Evolutionary conservation across 2,329 filamentous ascomycete species (phyloP).

Genomic region (Boeremia lycopersici): DNA sequence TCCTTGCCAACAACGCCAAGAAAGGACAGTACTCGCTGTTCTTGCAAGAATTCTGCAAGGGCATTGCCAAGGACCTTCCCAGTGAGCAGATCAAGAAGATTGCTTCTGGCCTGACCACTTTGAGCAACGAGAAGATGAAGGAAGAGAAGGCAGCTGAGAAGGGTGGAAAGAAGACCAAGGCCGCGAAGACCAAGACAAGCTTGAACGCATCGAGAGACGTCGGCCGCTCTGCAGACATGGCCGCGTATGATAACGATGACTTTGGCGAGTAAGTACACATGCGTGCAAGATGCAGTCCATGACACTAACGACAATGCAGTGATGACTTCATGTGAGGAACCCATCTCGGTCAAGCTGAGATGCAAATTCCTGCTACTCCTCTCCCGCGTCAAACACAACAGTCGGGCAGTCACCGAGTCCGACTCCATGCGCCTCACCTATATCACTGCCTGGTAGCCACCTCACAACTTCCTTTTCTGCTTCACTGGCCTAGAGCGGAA

Average conservation of each 20-base stretch:
- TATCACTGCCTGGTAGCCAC: not conserved
- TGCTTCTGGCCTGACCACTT: slow-evolving; percentile 81
- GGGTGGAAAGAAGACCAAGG: slow-evolving; percentile 95
- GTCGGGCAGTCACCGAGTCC: slow-evolving; percentile 15
- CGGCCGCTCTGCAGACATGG: slow-evolving; percentile 68
- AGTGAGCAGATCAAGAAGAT: slow-evolving; percentile 98
- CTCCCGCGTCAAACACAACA: slow-evolving; percentile 14
- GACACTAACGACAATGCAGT: slow-evolving; percentile 35
- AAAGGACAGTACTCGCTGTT: slow-evolving; percentile 91
- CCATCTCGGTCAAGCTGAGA: not conserved
- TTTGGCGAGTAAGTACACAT: slow-evolving; percentile 78
- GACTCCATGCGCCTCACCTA: not conserved
- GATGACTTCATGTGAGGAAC: slow-evolving; percentile 48
- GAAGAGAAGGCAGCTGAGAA: slow-evolving; percentile 96
- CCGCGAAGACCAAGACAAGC: slow-evolving; percentile 90
- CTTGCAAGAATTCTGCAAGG: slow-evolving; percentile 88
- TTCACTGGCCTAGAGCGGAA: slow-evolving; percentile 9
- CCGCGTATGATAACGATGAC: slow-evolving; percentile 79
- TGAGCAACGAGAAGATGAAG: slow-evolving; percentile 97
- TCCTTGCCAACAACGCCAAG: slow-evolving; percentile 76
- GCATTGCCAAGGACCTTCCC: slow-evolving; percentile 82
- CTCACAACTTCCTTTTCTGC: slow-evolving; percentile 7
- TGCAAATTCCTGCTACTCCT: slow-evolving; percentile 8
- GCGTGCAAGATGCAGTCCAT: not conserved
- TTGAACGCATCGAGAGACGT: slow-evolving; percentile 70